These are phyloP conservation scores for Rhododendron molle DNA, from an alignment of 148 eudicot species.

Conservation along the genomic window DNA sequence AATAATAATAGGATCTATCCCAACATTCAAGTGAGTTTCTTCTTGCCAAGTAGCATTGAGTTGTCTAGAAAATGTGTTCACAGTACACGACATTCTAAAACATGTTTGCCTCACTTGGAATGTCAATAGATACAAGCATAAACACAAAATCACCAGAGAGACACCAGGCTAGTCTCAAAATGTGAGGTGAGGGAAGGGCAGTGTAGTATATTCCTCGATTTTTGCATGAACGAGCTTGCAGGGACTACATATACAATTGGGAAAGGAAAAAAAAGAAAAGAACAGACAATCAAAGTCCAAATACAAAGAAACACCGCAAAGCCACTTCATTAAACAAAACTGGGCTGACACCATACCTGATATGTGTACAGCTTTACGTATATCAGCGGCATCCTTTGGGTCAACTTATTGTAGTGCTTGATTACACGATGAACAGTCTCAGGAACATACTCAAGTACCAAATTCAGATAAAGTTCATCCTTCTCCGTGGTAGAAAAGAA, in stretches of 20 bases:
- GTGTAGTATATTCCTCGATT: not conserved
- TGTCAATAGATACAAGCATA: not conserved
- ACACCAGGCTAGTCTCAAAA: not conserved
- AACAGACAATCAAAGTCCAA: not conserved
- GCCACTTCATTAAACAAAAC: not conserved
- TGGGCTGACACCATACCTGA: conserved; percentile 40
- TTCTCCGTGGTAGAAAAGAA: conserved; percentile 83
- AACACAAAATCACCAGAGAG: not conserved
- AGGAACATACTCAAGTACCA: conserved; percentile 79
- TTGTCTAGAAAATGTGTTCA: not conserved
- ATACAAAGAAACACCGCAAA: not conserved
- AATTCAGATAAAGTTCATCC: conserved; percentile 72
- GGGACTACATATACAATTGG: not conserved
- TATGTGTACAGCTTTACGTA: conserved; percentile 71
- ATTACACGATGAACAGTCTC: conserved; percentile 72
- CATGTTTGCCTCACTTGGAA: not conserved
- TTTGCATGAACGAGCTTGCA: not conserved
- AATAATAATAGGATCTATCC: not conserved
- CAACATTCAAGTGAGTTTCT: not conserved
- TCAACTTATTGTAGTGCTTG: conserved; percentile 66
- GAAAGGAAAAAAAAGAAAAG: not conserved
- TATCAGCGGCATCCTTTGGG: conserved; percentile 68
- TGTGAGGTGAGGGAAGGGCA: not conserved
- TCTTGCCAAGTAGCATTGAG: not conserved
- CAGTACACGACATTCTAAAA: not conserved